Evolutionary conservation across 352 stramenopile genomes (phyloP).

Genomic region (Phytophthora melonis): DNA sequence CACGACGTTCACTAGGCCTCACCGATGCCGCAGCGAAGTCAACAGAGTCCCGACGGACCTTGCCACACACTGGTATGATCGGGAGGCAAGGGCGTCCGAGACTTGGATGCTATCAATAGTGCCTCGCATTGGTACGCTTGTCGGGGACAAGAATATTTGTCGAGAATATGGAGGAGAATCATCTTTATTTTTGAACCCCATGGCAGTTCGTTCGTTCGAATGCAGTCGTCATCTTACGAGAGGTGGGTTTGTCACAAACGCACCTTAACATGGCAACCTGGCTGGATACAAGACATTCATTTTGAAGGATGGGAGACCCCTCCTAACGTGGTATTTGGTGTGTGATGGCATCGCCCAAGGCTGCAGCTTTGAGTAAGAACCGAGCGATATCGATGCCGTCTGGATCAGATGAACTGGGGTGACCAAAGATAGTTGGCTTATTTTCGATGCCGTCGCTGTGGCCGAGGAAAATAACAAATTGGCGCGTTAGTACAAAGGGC

Average conservation of each 20-base stretch:
- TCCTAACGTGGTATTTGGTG: no score
- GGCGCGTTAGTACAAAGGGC: not conserved
- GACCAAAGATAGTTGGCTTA: slow-evolving; percentile 1
- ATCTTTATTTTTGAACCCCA: slow-evolving; percentile 16
- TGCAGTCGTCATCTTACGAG: not conserved
- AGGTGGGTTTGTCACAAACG: not conserved
- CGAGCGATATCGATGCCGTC: no score
- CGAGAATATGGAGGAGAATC: not conserved
- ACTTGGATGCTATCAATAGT: slow-evolving; percentile 27
- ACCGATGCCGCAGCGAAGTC: not conserved
- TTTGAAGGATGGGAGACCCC: no score
- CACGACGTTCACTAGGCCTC: not conserved
- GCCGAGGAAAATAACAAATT: not conserved
- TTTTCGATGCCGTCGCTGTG: not conserved
- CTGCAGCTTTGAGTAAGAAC: not conserved
- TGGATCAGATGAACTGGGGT: not conserved
- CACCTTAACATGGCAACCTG: not conserved
- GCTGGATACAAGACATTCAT: not conserved
- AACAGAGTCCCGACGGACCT: not conserved
- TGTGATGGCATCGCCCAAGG: not conserved
- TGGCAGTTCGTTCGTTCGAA: not conserved
- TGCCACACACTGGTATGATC: not conserved
- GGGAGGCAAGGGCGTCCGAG: not conserved
- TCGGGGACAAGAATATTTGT: slow-evolving; percentile 1
- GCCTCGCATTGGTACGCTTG: not conserved